Conservation (phyloP, 2,329 filamentous ascomycete species). For the Cladosporium halotolerans region DNA sequence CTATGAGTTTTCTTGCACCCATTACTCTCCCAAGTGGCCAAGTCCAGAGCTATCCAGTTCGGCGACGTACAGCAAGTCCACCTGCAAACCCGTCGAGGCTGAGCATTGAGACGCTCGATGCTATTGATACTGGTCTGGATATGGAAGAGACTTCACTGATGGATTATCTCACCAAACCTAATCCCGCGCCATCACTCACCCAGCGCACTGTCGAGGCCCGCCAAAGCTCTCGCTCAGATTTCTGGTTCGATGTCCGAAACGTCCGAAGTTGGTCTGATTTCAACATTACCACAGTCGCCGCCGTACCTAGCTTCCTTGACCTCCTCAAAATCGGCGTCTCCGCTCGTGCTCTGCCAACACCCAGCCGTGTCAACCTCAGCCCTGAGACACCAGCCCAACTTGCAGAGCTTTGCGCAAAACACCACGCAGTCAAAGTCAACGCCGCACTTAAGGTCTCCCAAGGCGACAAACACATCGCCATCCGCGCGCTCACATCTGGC, state of each 20-base stretch:
- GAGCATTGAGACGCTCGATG: slow-evolving; percentile 30
- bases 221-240: slow-evolving; percentile 69
- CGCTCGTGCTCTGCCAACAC: slow-evolving; percentile 54
- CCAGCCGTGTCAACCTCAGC: slow-evolving; percentile 51
- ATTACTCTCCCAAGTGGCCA: slow-evolving; percentile 26
- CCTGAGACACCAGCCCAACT: slow-evolving; percentile 69
- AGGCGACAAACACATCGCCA: slow-evolving; percentile 54
- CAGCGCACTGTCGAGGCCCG: slow-evolving; percentile 64
- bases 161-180: slow-evolving; percentile 69
- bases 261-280: slow-evolving; percentile 78
- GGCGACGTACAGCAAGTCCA: slow-evolving; percentile 27
- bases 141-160: slow-evolving; percentile 61
- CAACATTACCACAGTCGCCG: slow-evolving; percentile 63
- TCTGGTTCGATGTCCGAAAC: slow-evolving; percentile 95
- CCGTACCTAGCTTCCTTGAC: slow-evolving; percentile 64
- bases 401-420: slow-evolving; percentile 65
- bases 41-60: slow-evolving; percentile 26
- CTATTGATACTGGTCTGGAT: slow-evolving; percentile 30
- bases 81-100: slow-evolving; percentile 40
- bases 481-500: slow-evolving; percentile 35
- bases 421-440: slow-evolving; percentile 84
- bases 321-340: slow-evolving; percentile 61
- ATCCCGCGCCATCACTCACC: slow-evolving; percentile 76
- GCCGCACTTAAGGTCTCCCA: slow-evolving; percentile 72
- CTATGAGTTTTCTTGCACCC: slow-evolving; percentile 32